phyloP scores from a whole-genome alignment of 805 yeast genomes.

The Saccharomycopsis fermentans region DNA sequence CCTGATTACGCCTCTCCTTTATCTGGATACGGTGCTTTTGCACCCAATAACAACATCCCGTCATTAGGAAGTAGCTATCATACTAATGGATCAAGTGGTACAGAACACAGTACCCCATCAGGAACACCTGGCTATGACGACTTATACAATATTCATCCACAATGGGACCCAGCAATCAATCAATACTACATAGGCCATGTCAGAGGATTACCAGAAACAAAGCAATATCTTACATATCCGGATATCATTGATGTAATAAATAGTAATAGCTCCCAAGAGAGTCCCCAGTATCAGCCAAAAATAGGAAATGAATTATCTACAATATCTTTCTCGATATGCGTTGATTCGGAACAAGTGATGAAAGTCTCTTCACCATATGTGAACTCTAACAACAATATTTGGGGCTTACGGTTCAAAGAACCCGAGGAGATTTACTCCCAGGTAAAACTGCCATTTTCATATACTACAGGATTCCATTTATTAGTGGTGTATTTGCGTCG shows the following conservation, averaged over 20 bases:
- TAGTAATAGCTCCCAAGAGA: neutral
- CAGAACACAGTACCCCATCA: neutral
- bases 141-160: conserved; percentile 27
- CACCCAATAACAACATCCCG: neutral
- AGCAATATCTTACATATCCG: conserved; percentile 41
- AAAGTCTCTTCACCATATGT: neutral
- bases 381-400: conserved; percentile 1
- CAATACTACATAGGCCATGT: conserved; percentile 57
- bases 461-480: conserved; percentile 84
- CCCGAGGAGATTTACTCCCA: conserved; percentile 74
- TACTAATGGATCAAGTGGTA: neutral
- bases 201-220: conserved; percentile 26
- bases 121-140: conserved; percentile 4
- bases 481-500: conserved; percentile 61
- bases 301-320: conserved; percentile 7
- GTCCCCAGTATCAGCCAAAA: neutral
- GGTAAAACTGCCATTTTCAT: conserved; percentile 69
- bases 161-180: conserved; percentile 49
- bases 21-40: neutral
- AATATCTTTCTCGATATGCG: conserved; percentile 24
- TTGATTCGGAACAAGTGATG: conserved; percentile 18
- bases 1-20: neutral
- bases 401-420: conserved; percentile 42
- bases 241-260: conserved; percentile 33
- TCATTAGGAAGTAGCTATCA: neutral